Conservation (phyloP, 495 filamentous ascomycete genomes). For the Trichoderma reesei region DNA sequence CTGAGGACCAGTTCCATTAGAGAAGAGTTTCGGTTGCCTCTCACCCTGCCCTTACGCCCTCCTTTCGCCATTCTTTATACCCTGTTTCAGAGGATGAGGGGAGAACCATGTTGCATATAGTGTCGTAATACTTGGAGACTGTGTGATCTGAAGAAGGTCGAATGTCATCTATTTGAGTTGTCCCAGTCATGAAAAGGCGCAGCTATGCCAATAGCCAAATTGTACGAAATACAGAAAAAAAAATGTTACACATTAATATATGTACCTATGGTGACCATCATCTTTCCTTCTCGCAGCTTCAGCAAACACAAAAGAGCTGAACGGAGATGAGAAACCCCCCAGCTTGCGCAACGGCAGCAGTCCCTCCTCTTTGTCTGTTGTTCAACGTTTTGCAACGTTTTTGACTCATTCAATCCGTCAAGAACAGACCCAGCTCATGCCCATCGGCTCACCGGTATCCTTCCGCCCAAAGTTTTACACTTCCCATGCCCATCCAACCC, state of each 20-base stretch:
- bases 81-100: background rate
- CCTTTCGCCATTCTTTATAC: background rate
- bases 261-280: background rate
- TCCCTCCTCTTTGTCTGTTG: no score
- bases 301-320: background rate
- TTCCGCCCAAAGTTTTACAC: background rate
- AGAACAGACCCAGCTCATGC: no score
- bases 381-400: no score
- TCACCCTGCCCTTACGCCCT: background rate
- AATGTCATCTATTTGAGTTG: background rate
- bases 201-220: no score
- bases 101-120: background rate
- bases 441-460: no score
- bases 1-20: constrained; percentile 81
- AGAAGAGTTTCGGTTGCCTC: background rate
- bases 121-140: background rate
- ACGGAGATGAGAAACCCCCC: no score
- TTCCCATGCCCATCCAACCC: background rate
- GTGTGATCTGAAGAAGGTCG: background rate
- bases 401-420: no score
- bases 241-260: background rate
- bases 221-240: background rate
- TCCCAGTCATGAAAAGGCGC: no score
- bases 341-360: no score
- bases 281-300: background rate